Conservation (phyloP, 1,284 basidiomycete genomes). For the Irpex sp. region DNA sequence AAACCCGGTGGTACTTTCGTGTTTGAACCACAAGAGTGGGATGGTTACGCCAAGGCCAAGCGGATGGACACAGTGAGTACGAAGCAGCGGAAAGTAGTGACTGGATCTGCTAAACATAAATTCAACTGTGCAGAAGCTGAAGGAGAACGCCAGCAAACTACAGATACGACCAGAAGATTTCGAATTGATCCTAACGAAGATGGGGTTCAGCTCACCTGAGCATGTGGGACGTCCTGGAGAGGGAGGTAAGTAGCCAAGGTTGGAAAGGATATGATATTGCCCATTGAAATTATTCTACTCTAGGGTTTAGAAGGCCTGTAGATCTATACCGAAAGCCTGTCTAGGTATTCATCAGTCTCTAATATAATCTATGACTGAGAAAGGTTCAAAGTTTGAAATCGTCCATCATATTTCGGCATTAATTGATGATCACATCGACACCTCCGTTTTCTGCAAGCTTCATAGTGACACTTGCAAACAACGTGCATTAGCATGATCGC, state of each 20-base stretch:
- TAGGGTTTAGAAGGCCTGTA: conserved; percentile 48
- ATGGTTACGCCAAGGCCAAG: conserved; percentile 71
- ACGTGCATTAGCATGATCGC: neutral
- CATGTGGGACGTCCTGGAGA: conserved; percentile 55
- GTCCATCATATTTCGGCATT: conserved; percentile 9
- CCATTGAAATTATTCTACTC: neutral
- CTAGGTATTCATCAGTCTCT: conserved; percentile 2
- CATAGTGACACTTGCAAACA: conserved; percentile 37
- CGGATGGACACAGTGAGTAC: conserved; percentile 41
- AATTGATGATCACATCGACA: conserved; percentile 41
- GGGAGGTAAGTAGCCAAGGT: conserved; percentile 39
- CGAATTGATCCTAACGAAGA: conserved; percentile 41
- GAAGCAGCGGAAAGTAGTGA: conserved; percentile 1
- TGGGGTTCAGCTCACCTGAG: conserved; percentile 57
- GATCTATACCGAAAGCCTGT: conserved; percentile 40
- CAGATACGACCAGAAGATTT: conserved; percentile 63
- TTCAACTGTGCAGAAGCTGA: conserved; percentile 39
- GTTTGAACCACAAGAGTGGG: conserved; percentile 79
- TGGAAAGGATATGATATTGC: neutral
- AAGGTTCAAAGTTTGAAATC: neutral
- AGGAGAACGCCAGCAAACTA: conserved; percentile 52
- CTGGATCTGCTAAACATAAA: neutral
- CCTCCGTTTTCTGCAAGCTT: conserved; percentile 36
- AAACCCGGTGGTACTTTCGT: conserved; percentile 58
- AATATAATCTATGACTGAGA: neutral